These are phyloP conservation scores for Diaporthe vaccinii DNA, from an alignment of 2,329 filamentous ascomycete genomes.

Conservation along the genomic window DNA sequence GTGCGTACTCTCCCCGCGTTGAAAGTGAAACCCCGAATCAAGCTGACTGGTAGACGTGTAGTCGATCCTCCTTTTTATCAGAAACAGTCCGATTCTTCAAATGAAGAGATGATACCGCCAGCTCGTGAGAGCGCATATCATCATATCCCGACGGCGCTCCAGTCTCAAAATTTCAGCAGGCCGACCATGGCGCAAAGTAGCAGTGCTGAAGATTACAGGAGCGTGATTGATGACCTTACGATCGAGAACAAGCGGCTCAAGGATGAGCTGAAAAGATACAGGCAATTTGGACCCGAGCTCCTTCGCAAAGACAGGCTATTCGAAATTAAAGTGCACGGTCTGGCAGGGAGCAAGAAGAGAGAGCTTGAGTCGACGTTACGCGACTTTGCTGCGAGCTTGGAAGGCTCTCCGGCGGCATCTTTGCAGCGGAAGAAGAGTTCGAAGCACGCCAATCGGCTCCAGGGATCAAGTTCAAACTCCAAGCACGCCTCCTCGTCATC, in stretches of 20 bases:
- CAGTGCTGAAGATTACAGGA: constrained; percentile 81
- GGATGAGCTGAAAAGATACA: constrained; percentile 78
- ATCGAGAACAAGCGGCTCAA: constrained; percentile 86
- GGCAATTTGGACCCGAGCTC: constrained; percentile 74
- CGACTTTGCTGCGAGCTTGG: constrained; percentile 76
- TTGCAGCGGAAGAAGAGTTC: constrained; percentile 59
- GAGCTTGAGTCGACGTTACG: constrained; percentile 82
- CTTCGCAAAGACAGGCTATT: constrained; percentile 84
- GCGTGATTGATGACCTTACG: constrained; percentile 89
- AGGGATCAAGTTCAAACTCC: constrained; percentile 60
- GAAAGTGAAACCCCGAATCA: no score
- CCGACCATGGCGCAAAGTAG: constrained; percentile 61
- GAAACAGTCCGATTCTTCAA: constrained; percentile 65
- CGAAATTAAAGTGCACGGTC: constrained; percentile 83
- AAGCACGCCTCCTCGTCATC: constrained; percentile 68
- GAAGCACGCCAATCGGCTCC: constrained; percentile 55
- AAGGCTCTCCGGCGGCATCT: constrained; percentile 60
- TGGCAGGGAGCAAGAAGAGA: constrained; percentile 79
- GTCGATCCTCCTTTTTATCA: constrained; percentile 70
- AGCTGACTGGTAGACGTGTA: constrained; percentile 42
- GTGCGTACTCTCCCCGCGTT: constrained; percentile 48
- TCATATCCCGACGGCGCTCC: constrained; percentile 39
- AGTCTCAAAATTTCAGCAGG: constrained; percentile 9
- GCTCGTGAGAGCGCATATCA: constrained; percentile 42
- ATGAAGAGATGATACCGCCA: constrained; percentile 54